Evolutionary conservation across 2,329 filamentous ascomycete species (phyloP).

Genomic region (Phoma herbarum): DNA sequence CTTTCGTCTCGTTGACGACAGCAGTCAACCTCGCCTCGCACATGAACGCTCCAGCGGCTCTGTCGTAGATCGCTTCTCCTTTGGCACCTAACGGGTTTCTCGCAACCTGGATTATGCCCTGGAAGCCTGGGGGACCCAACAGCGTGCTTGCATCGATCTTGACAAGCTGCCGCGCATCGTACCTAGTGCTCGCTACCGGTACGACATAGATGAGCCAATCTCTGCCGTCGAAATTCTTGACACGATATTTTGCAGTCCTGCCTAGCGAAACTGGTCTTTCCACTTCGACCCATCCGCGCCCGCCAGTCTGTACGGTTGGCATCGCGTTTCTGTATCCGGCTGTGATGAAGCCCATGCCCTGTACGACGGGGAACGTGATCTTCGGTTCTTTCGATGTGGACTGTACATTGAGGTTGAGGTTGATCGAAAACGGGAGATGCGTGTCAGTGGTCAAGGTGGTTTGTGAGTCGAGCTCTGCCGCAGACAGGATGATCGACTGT

Average conservation of each 20-base stretch:
- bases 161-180: conserved; percentile 70
- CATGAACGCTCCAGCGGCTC: conserved; percentile 78
- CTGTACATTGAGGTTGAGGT: conserved; percentile 70
- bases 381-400: conserved; percentile 63
- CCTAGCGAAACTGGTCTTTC: conserved; percentile 64
- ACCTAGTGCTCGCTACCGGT: conserved; percentile 62
- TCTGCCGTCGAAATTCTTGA: conserved; percentile 71
- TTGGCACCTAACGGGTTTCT: conserved; percentile 71
- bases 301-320: conserved; percentile 74
- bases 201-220: conserved; percentile 81
- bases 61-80: conserved; percentile 76
- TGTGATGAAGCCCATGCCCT: conserved; percentile 90
- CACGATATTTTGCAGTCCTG: conserved; percentile 77
- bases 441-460: conserved; percentile 66
- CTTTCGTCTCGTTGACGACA: conserved; percentile 62
- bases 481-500: conserved; percentile 82
- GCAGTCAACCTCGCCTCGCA: conserved; percentile 71
- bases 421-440: conserved; percentile 65
- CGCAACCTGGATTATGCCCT: conserved; percentile 81
- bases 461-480: conserved; percentile 71
- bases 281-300: conserved; percentile 76
- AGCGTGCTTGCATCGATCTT: conserved; percentile 69
- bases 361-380: conserved; percentile 82
- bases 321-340: conserved; percentile 74
- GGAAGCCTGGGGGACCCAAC: conserved; percentile 72